A percentile compares a stretch with the other conserved stretches of the same genome.
These are phyloP conservation scores for Geotrichum bryndzae DNA, from an alignment of 1,139 yeast species.

Conservation along the genomic window DNA sequence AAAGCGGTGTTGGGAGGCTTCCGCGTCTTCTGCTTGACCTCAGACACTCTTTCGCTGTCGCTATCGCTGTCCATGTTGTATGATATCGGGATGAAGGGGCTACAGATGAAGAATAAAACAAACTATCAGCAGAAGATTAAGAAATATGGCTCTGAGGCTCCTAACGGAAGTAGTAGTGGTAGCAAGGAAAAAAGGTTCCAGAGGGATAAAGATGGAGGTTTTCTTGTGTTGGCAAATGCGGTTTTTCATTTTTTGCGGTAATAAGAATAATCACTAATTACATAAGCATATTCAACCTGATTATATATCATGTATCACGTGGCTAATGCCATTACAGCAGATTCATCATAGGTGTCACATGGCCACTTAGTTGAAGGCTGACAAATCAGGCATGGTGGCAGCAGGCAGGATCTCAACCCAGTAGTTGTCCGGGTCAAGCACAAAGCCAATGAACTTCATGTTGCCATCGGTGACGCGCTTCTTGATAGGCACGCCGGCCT, in stretches of 20 bases:
- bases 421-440: conserved; percentile 92
- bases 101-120: too few relatives aligned
- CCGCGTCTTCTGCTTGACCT: conserved; percentile 33
- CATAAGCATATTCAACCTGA: too few relatives aligned
- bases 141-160: too few relatives aligned
- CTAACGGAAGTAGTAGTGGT: too few relatives aligned
- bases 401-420: conserved; percentile 63
- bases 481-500: conserved; percentile 43
- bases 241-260: too few relatives aligned
- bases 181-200: too few relatives aligned
- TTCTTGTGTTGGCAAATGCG: too few relatives aligned
- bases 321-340: background rate
- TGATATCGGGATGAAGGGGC: too few relatives aligned
- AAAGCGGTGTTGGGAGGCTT: conserved; percentile 42
- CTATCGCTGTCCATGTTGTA: conserved; percentile 40
- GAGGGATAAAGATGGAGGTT: too few relatives aligned
- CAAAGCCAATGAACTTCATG: conserved; percentile 61
- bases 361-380: conserved; percentile 3
- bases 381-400: conserved; percentile 26
- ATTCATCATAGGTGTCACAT: background rate
- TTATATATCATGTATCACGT: background rate
- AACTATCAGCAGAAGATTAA: too few relatives aligned
- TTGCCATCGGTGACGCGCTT: conserved; percentile 55
- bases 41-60: conserved; percentile 30
- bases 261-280: too few relatives aligned